phyloP scores from a whole-genome alignment of 2,329 filamentous ascomycete genomes.

The Fusarium ramigenum region DNA sequence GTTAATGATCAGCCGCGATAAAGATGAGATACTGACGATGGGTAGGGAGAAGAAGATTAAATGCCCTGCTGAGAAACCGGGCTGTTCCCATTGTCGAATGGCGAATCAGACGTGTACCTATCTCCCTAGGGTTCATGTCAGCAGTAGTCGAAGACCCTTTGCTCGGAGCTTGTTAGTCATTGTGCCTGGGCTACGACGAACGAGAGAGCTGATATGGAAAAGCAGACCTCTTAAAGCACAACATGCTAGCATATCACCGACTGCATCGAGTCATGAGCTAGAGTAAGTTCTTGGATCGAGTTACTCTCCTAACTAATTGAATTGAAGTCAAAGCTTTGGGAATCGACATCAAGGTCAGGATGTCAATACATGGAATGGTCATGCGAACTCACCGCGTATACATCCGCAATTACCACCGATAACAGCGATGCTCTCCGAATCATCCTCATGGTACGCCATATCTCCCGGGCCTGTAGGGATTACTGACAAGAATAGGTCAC shows the following conservation, averaged over 20 bases:
- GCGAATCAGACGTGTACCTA: slow-evolving; percentile 32
- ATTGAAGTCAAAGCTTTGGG: background rate
- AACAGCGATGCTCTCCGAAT: slow-evolving; percentile 7
- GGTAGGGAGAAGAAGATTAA: slow-evolving; percentile 38
- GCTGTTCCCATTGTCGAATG: slow-evolving; percentile 33
- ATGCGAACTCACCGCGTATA: background rate
- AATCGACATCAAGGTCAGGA: background rate
- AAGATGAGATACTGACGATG: fast-evolving
- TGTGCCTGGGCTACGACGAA: fast-evolving
- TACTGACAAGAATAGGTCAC: slow-evolving; percentile 1
- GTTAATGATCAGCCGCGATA: background rate
- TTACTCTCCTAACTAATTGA: background rate
- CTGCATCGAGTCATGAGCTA: background rate
- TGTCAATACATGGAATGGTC: background rate
- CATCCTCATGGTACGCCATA: background rate
- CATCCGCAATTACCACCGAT: slow-evolving; percentile 15
- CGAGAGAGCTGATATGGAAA: background rate
- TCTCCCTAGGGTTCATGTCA: slow-evolving; percentile 26
- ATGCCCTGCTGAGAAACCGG: slow-evolving; percentile 39
- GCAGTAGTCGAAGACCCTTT: background rate
- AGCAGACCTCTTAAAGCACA: slow-evolving; percentile 6
- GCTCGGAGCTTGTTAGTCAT: background rate
- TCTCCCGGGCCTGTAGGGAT: fast-evolving
- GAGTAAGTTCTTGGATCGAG: background rate
- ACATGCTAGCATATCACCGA: background rate